Evolutionary conservation across 2,329 filamentous ascomycete species (phyloP), one percentile per base, ranked within the genome.

Genomic region (Colletotrichum scovillei): DNA sequence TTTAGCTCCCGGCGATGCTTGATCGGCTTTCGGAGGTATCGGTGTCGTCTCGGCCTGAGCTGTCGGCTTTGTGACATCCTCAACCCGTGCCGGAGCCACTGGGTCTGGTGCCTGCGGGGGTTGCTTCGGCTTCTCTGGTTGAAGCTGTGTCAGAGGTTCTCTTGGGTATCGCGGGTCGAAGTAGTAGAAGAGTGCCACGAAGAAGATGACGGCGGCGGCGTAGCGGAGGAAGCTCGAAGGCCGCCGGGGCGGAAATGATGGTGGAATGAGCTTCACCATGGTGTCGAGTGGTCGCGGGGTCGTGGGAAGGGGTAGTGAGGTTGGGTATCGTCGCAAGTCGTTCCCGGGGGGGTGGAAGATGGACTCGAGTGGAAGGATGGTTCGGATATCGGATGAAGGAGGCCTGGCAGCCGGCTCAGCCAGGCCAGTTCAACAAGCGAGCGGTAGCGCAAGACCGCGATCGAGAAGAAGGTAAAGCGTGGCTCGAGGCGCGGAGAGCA

Each of bases 141-240:
- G 38, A 2, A 63, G 38, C 24, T 53, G 56, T 7, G 72, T 62
- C 42, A 49, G 14, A 5, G 76, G 46, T 69, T 67, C 12, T 67
- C 57, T 49, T 56, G 65, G n/a, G 65, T 68, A 55, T 30, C 71
- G 55, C 74, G 66, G 70, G 68, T 75, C 62, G 74, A 76, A 38
- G 77, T 82, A 82, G 72, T 80, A 83, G 69, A 83, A 75, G 14
- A 82, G 70, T 30, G 73, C 75, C 63, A 82, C 60, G 69, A 92
- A 71, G 73, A 94, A 91, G 6, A 92, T 93, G 24, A 88, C 83
- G 38, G 87, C 81, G 2, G 94, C 86, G 76, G 93, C 92, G 78
- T 89, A 88, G 66, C 92, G 87, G 68, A 94, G 91, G 65, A 86
- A 84, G 67, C 85, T 82, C 63, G 84, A 85, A 9, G 81, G 82